These are phyloP conservation scores for Neofusicoccum parvum DNA, from an alignment of 2,329 filamentous ascomycete species.

Conservation along the genomic window DNA sequence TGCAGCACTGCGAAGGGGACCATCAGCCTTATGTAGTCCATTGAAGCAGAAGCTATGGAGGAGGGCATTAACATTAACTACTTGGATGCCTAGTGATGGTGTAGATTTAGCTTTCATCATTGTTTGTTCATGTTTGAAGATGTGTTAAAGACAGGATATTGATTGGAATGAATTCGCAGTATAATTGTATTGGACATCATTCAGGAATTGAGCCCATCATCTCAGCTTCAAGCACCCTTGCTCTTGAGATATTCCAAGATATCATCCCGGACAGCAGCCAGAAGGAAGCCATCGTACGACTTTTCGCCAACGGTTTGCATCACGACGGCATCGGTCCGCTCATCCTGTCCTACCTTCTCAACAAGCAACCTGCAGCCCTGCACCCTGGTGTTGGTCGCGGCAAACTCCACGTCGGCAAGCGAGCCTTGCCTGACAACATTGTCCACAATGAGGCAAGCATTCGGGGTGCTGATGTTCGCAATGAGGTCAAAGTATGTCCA, in stretches of 20 bases:
- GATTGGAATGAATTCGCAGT: too few species aligned
- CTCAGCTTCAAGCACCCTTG: neutral
- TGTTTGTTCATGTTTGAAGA: too few species aligned
- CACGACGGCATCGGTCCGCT: slow-evolving; percentile 45
- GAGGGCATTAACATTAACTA: too few species aligned
- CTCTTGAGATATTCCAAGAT: slow-evolving; percentile 9
- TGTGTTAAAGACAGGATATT: too few species aligned
- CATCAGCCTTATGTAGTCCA: too few species aligned
- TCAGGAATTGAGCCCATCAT: neutral
- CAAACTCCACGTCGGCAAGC: slow-evolving; percentile 34
- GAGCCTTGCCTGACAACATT: slow-evolving; percentile 51
- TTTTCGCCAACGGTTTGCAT: slow-evolving; percentile 52
- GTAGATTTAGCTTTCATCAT: too few species aligned
- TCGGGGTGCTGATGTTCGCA: slow-evolving; percentile 40
- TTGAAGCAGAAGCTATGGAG: too few species aligned
- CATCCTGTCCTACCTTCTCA: slow-evolving; percentile 46
- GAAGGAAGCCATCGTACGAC: slow-evolving; percentile 51
- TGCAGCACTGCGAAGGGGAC: too few species aligned
- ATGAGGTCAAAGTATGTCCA: slow-evolving; percentile 53
- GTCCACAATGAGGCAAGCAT: slow-evolving; percentile 52
- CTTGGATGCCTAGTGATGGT: too few species aligned
- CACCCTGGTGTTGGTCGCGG: slow-evolving; percentile 29
- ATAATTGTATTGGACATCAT: neutral
- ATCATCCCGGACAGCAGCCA: slow-evolving; percentile 39
- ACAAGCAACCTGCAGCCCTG: slow-evolving; percentile 42